Evolutionary conservation across 768 basidiomycete species (phyloP).

Genomic region (Lentinula edodes): DNA sequence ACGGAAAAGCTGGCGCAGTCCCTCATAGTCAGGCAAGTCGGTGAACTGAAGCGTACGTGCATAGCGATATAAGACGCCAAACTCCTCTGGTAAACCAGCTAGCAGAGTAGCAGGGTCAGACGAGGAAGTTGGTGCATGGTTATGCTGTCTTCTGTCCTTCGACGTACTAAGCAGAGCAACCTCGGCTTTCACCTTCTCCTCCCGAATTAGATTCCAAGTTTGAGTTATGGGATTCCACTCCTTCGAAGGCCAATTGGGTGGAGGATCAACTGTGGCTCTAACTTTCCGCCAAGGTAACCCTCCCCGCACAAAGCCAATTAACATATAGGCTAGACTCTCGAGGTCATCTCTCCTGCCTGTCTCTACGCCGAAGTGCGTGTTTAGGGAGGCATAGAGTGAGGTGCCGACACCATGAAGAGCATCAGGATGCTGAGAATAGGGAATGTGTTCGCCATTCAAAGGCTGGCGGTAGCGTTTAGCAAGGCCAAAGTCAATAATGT

Average conservation of each 20-base stretch:
- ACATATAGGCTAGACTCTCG: slow-evolving; percentile 77
- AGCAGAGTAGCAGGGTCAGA: background rate
- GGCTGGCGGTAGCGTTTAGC: slow-evolving; percentile 74
- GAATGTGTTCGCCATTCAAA: slow-evolving; percentile 59
- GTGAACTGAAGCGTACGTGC: slow-evolving; percentile 80
- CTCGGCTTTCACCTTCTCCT: slow-evolving; percentile 63
- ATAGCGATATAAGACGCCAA: slow-evolving; percentile 60
- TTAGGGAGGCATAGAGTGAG: slow-evolving; percentile 68
- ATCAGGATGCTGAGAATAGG: slow-evolving; percentile 54
- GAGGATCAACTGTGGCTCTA: slow-evolving; percentile 39
- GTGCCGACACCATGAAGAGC: slow-evolving; percentile 79
- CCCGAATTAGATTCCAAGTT: slow-evolving; percentile 76
- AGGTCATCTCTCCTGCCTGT: slow-evolving; percentile 75
- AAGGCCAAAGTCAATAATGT: slow-evolving; percentile 88
- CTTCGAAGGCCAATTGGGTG: slow-evolving; percentile 8
- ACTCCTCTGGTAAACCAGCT: slow-evolving; percentile 47
- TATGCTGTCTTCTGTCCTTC: slow-evolving; percentile 48
- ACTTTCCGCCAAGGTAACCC: slow-evolving; percentile 76
- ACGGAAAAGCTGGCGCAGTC: slow-evolving; percentile 68
- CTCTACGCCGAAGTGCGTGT: slow-evolving; percentile 70
- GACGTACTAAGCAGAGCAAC: slow-evolving; percentile 70
- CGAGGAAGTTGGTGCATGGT: background rate
- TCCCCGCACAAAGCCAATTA: slow-evolving; percentile 76
- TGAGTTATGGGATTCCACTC: slow-evolving; percentile 51
- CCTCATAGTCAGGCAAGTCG: slow-evolving; percentile 86